Percentiles rank a stretch among this genome's conserved stretches.
phyloP scores from a whole-genome alignment of 768 basidiomycete species.

The Auricularia sp. region DNA sequence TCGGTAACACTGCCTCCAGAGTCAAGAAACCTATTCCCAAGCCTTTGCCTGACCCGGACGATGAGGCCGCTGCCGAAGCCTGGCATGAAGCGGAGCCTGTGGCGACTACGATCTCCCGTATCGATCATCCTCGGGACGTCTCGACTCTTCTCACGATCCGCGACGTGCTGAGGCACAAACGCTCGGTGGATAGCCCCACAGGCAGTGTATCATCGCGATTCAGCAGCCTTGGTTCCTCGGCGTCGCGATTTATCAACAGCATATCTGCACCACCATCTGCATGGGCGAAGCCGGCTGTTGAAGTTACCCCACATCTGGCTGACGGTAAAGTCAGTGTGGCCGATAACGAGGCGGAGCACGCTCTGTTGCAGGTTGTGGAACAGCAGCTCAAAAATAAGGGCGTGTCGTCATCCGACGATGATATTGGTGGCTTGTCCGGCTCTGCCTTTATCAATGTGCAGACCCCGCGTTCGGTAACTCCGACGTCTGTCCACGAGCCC shows the following conservation, averaged over 20 bases:
- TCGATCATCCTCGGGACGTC: constrained; percentile 49
- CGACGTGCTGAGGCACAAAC: constrained; percentile 51
- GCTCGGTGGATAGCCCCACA: constrained; percentile 25
- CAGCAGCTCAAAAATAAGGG: constrained; percentile 1
- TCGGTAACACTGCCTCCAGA: constrained; percentile 15
- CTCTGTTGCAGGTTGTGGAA: constrained; percentile 34
- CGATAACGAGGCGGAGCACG: constrained; percentile 22
- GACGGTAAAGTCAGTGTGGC: constrained; percentile 38
- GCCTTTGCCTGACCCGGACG: constrained; percentile 48
- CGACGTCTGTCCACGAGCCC: not conserved
- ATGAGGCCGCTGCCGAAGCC: constrained; percentile 33
- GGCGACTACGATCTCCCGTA: constrained; percentile 38
- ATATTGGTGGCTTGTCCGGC: not conserved
- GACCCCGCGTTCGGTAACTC: not conserved
- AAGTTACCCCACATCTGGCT: constrained; percentile 39
- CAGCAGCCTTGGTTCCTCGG: constrained; percentile 10
- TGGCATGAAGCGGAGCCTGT: constrained; percentile 55
- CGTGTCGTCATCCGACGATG: constrained; percentile 2
- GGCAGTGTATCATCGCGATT: constrained; percentile 6
- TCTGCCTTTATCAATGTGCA: not conserved
- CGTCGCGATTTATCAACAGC: constrained; percentile 14
- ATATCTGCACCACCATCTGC: constrained; percentile 29
- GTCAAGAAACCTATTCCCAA: constrained; percentile 20
- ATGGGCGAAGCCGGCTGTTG: constrained; percentile 50
- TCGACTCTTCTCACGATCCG: constrained; percentile 48